These are phyloP conservation scores for Pugionium cornutum DNA, from an alignment of 345 rosid species.

Conservation along the genomic window DNA sequence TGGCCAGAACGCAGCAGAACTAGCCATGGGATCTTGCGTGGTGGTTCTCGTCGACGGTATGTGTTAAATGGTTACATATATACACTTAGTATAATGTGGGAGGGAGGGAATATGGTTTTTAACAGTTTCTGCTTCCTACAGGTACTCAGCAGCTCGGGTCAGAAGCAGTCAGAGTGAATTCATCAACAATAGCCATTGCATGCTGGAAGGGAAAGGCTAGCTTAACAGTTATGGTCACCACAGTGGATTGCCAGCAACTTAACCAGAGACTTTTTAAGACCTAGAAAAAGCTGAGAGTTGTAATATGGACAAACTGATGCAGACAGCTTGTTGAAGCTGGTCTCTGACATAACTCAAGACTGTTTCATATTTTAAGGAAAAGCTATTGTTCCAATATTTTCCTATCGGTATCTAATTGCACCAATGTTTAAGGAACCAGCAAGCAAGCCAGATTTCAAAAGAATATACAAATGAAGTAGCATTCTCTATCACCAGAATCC, in stretches of 20 bases:
- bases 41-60: slow-evolving; percentile 63
- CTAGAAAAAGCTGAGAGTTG: slow-evolving; percentile 9
- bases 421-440: slow-evolving; percentile 31
- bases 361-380: slow-evolving; percentile 21
- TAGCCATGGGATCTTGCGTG: slow-evolving; percentile 81
- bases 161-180: slow-evolving; percentile 44
- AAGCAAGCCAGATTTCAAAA: slow-evolving; percentile 32
- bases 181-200: slow-evolving; percentile 74
- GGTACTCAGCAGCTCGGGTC: slow-evolving; percentile 43
- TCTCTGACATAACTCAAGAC: slow-evolving; percentile 1
- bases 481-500: slow-evolving; percentile 27
- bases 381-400: slow-evolving; percentile 26
- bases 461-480: slow-evolving; percentile 35
- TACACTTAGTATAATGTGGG: not conserved
- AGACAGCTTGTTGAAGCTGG: not conserved
- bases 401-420: slow-evolving; percentile 35
- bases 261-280: slow-evolving; percentile 55
- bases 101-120: not conserved
- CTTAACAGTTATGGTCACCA: slow-evolving; percentile 83
- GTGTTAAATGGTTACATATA: slow-evolving; percentile 19
- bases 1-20: slow-evolving; percentile 68
- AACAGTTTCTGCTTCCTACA: slow-evolving; percentile 24
- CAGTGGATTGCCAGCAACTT: slow-evolving; percentile 79
- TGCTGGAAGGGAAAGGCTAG: slow-evolving; percentile 91
- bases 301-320: not conserved